These are phyloP conservation scores for Galerina sulciceps DNA, from an alignment of 768 basidiomycete genomes.

Conservation along the genomic window DNA sequence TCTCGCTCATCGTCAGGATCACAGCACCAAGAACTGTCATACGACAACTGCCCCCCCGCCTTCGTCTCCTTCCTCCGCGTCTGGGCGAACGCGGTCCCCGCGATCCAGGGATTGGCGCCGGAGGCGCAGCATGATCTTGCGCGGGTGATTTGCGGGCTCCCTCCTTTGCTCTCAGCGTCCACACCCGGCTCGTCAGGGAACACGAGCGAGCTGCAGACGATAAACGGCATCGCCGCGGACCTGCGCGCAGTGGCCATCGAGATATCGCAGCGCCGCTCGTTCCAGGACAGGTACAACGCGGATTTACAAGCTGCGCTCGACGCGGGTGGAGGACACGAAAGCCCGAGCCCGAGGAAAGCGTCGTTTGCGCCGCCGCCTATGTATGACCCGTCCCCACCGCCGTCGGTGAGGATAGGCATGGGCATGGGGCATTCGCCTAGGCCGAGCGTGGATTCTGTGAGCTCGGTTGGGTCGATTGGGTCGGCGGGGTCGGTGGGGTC, in stretches of 20 bases:
- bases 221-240: conserved; percentile 76
- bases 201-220: conserved; percentile 37
- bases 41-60: conserved; percentile 67
- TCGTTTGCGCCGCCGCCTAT: conserved; percentile 25
- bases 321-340: conserved; percentile 44
- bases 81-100: conserved; percentile 70
- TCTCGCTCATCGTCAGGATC: conserved; percentile 11
- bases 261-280: conserved; percentile 81
- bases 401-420: no score
- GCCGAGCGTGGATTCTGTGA: not conserved
- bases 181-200: no score
- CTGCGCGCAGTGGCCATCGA: conserved; percentile 87
- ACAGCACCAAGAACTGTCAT: conserved; percentile 62
- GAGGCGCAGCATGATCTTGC: conserved; percentile 76
- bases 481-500: no score
- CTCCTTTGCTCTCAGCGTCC: conserved; percentile 49
- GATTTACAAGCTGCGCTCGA: conserved; percentile 85
- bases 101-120: conserved; percentile 63
- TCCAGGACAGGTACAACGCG: conserved; percentile 76
- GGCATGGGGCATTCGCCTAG: no score
- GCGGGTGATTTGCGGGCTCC: conserved; percentile 72
- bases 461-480: conserved; percentile 6
- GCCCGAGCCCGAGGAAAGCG: conserved; percentile 43
- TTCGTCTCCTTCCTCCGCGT: conserved; percentile 74
- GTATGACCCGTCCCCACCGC: conserved; percentile 2